Evolutionary conservation across 2,329 filamentous ascomycete genomes (phyloP), one percentile per base, ranked within the genome.

Genomic region (Cercospora sp.): DNA sequence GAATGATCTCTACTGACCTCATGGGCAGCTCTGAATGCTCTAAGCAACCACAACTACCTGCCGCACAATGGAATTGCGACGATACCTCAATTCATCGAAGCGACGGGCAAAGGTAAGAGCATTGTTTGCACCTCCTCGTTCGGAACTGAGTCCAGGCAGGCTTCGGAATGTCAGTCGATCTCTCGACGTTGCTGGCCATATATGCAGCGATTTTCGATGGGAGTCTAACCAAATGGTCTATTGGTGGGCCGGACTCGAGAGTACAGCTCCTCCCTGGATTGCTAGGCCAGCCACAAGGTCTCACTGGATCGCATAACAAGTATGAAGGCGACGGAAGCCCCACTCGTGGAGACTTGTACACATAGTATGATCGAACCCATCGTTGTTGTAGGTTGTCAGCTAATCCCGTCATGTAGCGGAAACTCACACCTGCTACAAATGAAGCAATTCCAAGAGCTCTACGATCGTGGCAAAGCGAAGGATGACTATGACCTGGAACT

Each of bases 301-400:
- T 76, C 53, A 70, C 71, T 34, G 74, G 73, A 32, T 72, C 68
- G 28, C 63, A 80, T 70, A 75, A 75, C 71, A 77, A 78, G 65
- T 80, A 79, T 66, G 79, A 80, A 69, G 61, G 69, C 32, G 79
- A 80, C 62, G 72, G 66, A 8, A 78, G 76, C 16, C 78, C 78
- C 1, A 71, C 73, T 16, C 72, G 76, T 34, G 73, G 70, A 57
- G 77, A 80, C 63, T 58, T 79, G n/a, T 75, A 76, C 64, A 72
- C 77, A 51, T 75, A 72, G 55, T 49, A 49, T 49, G 45, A 13
- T 49, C 18, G 21, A 49, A 1, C n/a, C 45, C 18, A 24, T 49
- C 10, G 45, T 49, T 24, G 45, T 49, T 49, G 10, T 16, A 24
- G 18, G 10, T 12, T 49, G n/a, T 24, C 10, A 6, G 45, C 45